Percentiles rank a stretch among this genome's conserved stretches.
phyloP scores from a whole-genome alignment of 495 filamentous ascomycete genomes.

The Penicillium ochrochloron region DNA sequence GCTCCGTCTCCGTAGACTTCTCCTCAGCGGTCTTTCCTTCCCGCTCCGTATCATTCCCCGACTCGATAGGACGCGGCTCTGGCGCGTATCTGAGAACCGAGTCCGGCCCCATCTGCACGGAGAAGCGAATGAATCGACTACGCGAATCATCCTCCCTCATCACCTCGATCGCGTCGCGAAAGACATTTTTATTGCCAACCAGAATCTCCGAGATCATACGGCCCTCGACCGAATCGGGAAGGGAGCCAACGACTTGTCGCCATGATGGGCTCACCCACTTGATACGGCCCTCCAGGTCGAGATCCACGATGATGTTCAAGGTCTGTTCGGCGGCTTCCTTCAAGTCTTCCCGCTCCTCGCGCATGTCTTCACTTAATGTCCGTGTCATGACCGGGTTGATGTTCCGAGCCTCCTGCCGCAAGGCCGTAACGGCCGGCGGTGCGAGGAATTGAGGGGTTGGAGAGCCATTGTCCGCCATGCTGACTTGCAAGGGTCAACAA shows the following conservation, averaged over 20 bases:
- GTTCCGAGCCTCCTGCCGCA: conserved; percentile 57
- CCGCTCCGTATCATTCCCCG: conserved; percentile 10
- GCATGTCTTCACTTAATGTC: conserved; percentile 67
- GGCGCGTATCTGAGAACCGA: conserved; percentile 66
- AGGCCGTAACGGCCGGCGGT: conserved; percentile 56
- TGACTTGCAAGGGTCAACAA: conserved; percentile 29
- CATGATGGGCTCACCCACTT: conserved; percentile 98
- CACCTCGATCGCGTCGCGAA: conserved; percentile 78
- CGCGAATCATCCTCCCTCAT: conserved; percentile 93
- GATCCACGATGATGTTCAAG: conserved; percentile 91
- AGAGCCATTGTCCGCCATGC: conserved; percentile 51
- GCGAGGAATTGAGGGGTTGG: conserved; percentile 50
- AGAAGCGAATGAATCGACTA: conserved; percentile 89
- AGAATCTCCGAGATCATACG: conserved; percentile 80
- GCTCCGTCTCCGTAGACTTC: conserved; percentile 38
- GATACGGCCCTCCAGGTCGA: conserved; percentile 84
- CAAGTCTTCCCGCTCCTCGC: conserved; percentile 85
- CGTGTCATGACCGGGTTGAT: conserved; percentile 58
- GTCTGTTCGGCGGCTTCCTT: conserved; percentile 96
- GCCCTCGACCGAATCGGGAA: conserved; percentile 72
- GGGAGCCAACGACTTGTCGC: conserved; percentile 87
- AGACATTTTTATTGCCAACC: conserved; percentile 75
- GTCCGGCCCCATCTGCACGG: conserved; percentile 72
- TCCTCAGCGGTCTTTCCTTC: conserved; percentile 8
- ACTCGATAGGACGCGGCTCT: conserved; percentile 37